A percentile compares a stretch with the other conserved stretches of the same genome.
Evolutionary conservation across 805 yeast species (phyloP).

Genomic region (Candida adriatica): DNA sequence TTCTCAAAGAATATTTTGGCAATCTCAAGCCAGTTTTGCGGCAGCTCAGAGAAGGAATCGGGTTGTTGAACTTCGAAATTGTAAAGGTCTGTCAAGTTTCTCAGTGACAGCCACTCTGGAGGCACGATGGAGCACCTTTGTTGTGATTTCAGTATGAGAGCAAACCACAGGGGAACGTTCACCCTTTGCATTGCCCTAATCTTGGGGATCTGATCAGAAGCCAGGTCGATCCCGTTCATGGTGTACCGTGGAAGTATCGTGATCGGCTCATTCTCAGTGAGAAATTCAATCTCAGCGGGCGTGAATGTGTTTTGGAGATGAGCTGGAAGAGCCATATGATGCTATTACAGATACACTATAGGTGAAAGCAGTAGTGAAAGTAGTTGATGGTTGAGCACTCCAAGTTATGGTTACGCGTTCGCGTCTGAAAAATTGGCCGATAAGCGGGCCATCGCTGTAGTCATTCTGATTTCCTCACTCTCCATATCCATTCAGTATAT

Average conservation of each 20-base stretch:
- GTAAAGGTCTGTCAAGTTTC: conserved; percentile 46
- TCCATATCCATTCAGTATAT: too few species aligned
- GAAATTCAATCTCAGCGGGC: conserved; percentile 74
- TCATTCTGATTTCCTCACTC: too few species aligned
- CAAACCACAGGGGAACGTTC: conserved; percentile 82
- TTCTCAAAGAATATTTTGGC: conserved; percentile 57
- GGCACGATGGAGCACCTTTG: conserved; percentile 79
- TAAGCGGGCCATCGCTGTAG: too few species aligned
- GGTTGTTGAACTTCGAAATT: conserved; percentile 59
- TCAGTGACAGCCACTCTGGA: conserved; percentile 73
- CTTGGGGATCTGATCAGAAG: conserved; percentile 54
- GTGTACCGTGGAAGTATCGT: conserved; percentile 75
- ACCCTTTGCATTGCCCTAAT: conserved; percentile 62
- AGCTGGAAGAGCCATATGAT: conserved; percentile 69
- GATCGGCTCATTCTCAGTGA: conserved; percentile 75
- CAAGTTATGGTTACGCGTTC: too few species aligned
- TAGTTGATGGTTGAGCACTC: too few species aligned
- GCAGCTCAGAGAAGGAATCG: conserved; percentile 60
- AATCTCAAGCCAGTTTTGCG: conserved; percentile 85
- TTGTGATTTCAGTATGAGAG: conserved; percentile 75
- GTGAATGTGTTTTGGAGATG: conserved; percentile 48
- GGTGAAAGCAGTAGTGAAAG: too few species aligned
- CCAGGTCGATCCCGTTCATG: conserved; percentile 55
- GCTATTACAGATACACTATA: too few species aligned
- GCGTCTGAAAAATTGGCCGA: too few species aligned